A percentile compares a stretch with the other conserved stretches of the same genome.
phyloP scores from a whole-genome alignment of 2,329 filamentous ascomycete genomes.

The Fusarium poae region DNA sequence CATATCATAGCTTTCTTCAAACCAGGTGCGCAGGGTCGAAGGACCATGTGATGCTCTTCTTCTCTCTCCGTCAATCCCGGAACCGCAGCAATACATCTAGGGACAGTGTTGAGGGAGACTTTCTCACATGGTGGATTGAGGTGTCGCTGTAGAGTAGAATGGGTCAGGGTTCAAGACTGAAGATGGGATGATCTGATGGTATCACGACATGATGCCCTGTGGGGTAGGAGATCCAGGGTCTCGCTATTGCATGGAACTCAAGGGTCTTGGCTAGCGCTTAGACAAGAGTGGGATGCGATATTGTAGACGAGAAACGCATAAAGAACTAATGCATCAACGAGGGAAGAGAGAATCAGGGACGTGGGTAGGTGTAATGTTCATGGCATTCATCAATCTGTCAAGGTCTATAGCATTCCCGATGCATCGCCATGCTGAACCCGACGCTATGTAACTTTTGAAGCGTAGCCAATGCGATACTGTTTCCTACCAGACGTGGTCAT shows the following conservation, averaged over 20 bases:
- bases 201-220: constrained; percentile 3
- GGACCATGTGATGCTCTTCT: constrained; percentile 16
- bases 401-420: background rate
- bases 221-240: constrained; percentile 8
- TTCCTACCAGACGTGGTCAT: background rate
- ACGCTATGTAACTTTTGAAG: background rate
- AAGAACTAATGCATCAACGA: background rate
- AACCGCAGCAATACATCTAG: background rate
- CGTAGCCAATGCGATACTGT: background rate
- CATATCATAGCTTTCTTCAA: constrained; percentile 22
- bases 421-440: background rate
- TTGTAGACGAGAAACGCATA: background rate
- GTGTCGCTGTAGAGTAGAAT: background rate
- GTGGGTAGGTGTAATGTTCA: background rate
- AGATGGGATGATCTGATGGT: constrained; percentile 5
- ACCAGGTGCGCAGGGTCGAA: constrained; percentile 8
- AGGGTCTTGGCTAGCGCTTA: constrained; percentile 3
- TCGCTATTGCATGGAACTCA: background rate
- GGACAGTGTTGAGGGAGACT: background rate
- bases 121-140: constrained; percentile 22
- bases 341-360: background rate
- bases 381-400: constrained; percentile 16
- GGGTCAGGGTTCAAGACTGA: background rate
- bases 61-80: no score
- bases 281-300: background rate